Conservation (phyloP, 805 yeast genomes). For the Nakazawaea holstii region DNA sequence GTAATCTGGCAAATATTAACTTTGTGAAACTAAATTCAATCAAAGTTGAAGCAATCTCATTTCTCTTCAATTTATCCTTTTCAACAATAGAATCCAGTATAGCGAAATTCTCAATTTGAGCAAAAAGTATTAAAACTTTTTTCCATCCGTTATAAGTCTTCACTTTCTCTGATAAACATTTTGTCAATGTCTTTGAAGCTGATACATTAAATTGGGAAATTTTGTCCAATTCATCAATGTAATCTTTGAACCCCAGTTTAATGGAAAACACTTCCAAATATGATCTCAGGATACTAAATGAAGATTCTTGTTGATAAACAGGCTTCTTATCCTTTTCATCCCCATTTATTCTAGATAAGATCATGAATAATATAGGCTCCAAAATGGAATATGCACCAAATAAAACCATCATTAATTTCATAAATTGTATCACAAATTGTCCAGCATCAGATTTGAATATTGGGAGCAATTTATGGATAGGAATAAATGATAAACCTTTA, state of each 20-base stretch:
- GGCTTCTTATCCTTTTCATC: neutral
- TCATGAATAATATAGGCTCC: slow-evolving; percentile 12
- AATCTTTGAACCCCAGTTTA: slow-evolving; percentile 3
- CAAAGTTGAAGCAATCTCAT: neutral
- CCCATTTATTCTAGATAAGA: neutral
- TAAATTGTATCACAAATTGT: slow-evolving; percentile 9
- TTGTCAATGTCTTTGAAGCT: neutral
- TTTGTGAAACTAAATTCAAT: slow-evolving; percentile 3
- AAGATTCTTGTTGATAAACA: neutral
- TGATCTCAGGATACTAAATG: neutral
- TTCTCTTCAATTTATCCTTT: slow-evolving; percentile 2
- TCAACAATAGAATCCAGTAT: slow-evolving; percentile 2
- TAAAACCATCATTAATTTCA: slow-evolving; percentile 16
- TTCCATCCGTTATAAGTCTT: slow-evolving; percentile 1
- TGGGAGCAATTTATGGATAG: slow-evolving; percentile 20
- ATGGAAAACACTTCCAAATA: neutral
- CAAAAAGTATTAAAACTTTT: neutral
- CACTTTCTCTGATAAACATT: neutral
- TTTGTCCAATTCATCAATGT: neutral
- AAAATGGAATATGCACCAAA: slow-evolving; percentile 17
- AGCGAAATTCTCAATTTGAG: neutral
- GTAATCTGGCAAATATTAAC: slow-evolving; percentile 10
- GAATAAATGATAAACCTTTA: slow-evolving; percentile 22
- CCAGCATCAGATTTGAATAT: slow-evolving; percentile 15
- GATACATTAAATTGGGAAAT: slow-evolving; percentile 1